Evolutionary conservation across 345 rosid species (phyloP), one percentile per base, ranked within the genome.

Genomic region (Boechera retrofracta): DNA sequence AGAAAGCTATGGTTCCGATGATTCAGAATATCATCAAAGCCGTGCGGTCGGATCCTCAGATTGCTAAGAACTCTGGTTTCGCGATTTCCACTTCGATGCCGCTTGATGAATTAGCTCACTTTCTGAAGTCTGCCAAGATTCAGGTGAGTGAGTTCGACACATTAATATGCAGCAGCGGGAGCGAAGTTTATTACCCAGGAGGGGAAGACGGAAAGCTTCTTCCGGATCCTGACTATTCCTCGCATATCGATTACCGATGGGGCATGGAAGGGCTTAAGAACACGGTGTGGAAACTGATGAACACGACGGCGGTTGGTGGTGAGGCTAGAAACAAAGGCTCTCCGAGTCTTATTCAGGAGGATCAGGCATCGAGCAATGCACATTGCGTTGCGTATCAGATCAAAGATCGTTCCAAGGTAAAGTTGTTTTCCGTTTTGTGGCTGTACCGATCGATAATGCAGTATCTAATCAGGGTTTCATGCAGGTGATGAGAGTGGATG

Each of bases 171-270:
- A 88, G 95, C 82, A 94, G 98, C 11, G 98, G 98, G 38, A 85
- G 98, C 38, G 95, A 92, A 83, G 81, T 94, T 51, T 94, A 94
- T 77, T 94, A 94, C 60, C 98, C 98, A 0, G 96, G 94, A 29
- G 69, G 81, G 36, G 97, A 81, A 76, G 87, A 83, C 2, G 92
- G 98, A 32, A 90, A 85, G 81, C 88, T 92, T 76, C 66, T 83
- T 15, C 94, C 92, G 0, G 98, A 94, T 86, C 87, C 93, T 4
- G 98, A 94, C 81, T 94, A 94, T 71, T 85, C 91, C 28, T 65
- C 92, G 4, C 98, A 94, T 79, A 90, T 94, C 2, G 98, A 88
- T 52, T 94, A 92, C 61, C 90, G 94, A 0, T 94, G 98, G 98
- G 98, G 97, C 5, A 75, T 80, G 35, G 96, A 90, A 57, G 98